Conservation (phyloP, 306 rosid species). For the Inga oerstediana region DNA sequence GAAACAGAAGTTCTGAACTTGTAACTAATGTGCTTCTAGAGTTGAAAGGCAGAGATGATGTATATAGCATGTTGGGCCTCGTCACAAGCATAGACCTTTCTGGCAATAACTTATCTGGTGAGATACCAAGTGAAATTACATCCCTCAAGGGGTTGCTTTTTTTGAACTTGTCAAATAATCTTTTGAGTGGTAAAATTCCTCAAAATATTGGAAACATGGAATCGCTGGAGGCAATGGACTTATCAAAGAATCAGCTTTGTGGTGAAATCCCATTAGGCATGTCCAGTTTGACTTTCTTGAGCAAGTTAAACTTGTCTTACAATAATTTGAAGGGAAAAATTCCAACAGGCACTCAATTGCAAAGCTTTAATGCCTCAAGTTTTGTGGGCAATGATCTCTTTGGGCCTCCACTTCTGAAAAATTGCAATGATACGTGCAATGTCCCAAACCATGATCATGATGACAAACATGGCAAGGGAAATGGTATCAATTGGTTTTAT, state of each 20-base stretch:
- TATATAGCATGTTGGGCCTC: neutral
- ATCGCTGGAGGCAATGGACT: neutral
- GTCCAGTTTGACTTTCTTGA: neutral
- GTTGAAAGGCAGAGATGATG: neutral
- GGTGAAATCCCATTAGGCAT: neutral
- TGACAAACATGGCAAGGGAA: neutral
- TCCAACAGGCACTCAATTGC: neutral
- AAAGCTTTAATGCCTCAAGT: neutral
- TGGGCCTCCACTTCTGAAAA: neutral
- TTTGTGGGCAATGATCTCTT: neutral
- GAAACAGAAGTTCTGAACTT: too few species aligned
- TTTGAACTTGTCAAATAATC: neutral
- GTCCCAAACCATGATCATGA: neutral
- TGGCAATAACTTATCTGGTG: neutral
- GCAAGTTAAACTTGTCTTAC: neutral
- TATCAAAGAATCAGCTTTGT: neutral
- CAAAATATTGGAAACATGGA: neutral
- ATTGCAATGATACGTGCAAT: neutral
- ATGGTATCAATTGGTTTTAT: too few species aligned
- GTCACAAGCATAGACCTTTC: neutral
- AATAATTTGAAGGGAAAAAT: neutral
- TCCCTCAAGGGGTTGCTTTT: neutral
- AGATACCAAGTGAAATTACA: neutral
- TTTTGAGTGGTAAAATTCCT: neutral
- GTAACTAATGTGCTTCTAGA: neutral